phyloP scores from a whole-genome alignment of 768 basidiomycete genomes.

The Phanerochaete carnosa region DNA sequence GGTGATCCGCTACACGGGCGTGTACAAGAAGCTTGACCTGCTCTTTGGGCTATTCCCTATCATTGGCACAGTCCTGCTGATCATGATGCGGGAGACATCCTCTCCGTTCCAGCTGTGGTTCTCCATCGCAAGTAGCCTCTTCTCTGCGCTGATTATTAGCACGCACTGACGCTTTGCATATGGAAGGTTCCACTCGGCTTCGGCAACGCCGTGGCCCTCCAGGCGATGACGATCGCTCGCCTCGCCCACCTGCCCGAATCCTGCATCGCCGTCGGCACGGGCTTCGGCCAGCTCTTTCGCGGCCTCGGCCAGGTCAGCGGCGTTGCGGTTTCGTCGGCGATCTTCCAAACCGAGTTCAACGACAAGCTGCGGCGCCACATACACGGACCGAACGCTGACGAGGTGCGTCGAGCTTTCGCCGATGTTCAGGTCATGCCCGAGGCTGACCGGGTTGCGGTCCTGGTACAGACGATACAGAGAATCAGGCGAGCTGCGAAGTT shows the following conservation, averaged over 20 bases:
- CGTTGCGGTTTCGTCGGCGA: background rate
- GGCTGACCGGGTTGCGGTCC: background rate
- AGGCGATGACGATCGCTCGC: constrained; percentile 62
- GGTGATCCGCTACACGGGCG: constrained; percentile 62
- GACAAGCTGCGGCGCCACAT: background rate
- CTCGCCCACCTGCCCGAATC: background rate
- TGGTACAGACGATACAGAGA: background rate
- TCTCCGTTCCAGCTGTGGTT: constrained; percentile 51
- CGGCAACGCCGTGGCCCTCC: constrained; percentile 67
- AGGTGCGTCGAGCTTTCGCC: background rate
- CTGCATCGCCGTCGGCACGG: background rate
- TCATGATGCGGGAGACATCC: constrained; percentile 47
- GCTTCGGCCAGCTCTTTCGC: background rate
- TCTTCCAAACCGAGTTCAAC: background rate
- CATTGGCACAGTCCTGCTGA: constrained; percentile 48
- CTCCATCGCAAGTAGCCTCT: constrained; percentile 45
- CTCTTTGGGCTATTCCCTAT: constrained; percentile 64
- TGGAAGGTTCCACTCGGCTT: constrained; percentile 64
- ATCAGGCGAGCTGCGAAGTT: background rate
- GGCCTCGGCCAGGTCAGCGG: background rate
- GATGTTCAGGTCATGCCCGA: background rate
- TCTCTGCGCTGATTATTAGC: background rate
- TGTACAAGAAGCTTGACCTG: constrained; percentile 57
- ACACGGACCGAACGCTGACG: background rate
- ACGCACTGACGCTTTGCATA: background rate